Base-by-base conservation (phyloP, 2,329 filamentous ascomycete genomes). In the Aspergillus awamori region DNA sequence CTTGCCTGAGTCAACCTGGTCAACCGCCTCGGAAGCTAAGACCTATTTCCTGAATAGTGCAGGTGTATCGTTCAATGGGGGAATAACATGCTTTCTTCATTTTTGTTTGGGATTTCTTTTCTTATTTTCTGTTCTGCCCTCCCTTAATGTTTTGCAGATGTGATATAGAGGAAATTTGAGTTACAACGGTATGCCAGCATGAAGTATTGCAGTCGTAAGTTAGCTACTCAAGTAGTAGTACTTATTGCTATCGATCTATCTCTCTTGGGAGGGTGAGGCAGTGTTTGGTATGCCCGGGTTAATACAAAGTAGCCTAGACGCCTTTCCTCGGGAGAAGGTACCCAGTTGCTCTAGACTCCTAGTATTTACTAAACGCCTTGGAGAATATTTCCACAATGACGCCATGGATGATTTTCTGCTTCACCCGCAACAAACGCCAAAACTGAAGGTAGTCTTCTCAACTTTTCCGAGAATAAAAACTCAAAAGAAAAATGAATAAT, bases 331-430 rank as follows among this genome's bases (percentile, higher is more conserved):
- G 26, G 43, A 24, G 15, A 17, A 30, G 22, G 53, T 55, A 15
- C 22, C 45, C 45, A 26, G 22, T 20, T 28, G 47, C 17, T 51
- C 24, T 51, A 30, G 15, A 28, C 26, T 13, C 24, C 22, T 24
- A 15, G 41, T 45, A 22, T 8, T 17, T 11, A 20, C 17, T 45
- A 22, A 30, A 30, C 30, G 17, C 45, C 47, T 28, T 57, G 54
- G 54, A 57, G 41, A 57, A 57, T 57, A 48, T 57, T 36, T 57
- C 54, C 54, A 57, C 28, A 24, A 49, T 33, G 54, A 48, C 36
- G 54, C 28, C 54, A 57, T 51, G 15, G 28, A 17, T 30, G 47
- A 30, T 30, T 30, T 30, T 30, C 17, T 26, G n/a, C 26, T 17
- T 36, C 33, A 28, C 13, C 45, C 45, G 24, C 47, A 17, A 17